phyloP scores from a whole-genome alignment of 345 rosid species.

The Euphorbia tirucalli region DNA sequence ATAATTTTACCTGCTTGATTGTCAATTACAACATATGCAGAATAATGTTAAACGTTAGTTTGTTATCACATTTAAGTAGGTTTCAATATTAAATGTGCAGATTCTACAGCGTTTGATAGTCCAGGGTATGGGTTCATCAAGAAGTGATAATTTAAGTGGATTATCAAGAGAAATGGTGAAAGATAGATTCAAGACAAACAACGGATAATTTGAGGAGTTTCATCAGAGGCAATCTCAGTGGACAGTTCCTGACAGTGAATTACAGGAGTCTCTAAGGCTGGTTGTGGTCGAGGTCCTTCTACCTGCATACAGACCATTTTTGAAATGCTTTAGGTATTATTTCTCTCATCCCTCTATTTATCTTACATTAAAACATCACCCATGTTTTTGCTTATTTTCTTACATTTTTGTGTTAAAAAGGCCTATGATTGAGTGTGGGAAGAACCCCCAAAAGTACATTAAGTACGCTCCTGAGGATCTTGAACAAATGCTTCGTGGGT shows the following conservation, averaged over 20 bases:
- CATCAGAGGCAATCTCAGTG: conserved; percentile 93
- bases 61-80: no score
- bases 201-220: conserved; percentile 81
- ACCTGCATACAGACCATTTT: conserved; percentile 92
- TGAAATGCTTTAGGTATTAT: conserved; percentile 75
- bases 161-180: conserved; percentile 73
- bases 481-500: conserved; percentile 84
- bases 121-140: conserved; percentile 34
- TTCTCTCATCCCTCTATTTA: conserved; percentile 4
- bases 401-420: conserved; percentile 30
- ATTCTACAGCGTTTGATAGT: conserved; percentile 86
- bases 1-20: background rate
- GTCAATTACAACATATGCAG: background rate
- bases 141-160: conserved; percentile 25
- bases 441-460: conserved; percentile 78
- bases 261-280: conserved; percentile 84
- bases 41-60: no score
- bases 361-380: background rate
- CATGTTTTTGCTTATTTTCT: background rate
- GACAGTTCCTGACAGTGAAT: conserved; percentile 95
- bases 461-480: conserved; percentile 73
- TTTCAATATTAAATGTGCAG: no score
- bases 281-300: conserved; percentile 96
- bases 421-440: conserved; percentile 84
- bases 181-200: conserved; percentile 91